phyloP scores from a whole-genome alignment of 2,329 filamentous ascomycete species.

The Fusarium longipes region DNA sequence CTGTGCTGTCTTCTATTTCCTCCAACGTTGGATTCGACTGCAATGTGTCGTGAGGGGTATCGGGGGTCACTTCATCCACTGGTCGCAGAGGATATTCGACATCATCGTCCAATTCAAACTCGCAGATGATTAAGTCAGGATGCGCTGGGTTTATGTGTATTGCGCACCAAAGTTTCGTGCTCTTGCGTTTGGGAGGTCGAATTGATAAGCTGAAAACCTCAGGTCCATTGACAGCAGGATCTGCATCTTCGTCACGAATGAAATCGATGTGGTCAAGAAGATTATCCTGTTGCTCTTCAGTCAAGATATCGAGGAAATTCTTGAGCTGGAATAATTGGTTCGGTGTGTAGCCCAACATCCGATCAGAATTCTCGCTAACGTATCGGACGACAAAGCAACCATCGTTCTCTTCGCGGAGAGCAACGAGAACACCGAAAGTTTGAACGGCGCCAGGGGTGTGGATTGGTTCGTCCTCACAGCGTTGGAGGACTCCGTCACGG shows the following conservation, averaged over 20 bases:
- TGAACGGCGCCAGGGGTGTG: constrained; percentile 87
- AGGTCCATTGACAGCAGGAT: constrained; percentile 79
- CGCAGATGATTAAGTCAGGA: constrained; percentile 81
- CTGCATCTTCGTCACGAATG: constrained; percentile 82
- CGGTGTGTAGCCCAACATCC: constrained; percentile 81
- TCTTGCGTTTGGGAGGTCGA: constrained; percentile 65
- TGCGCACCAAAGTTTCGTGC: constrained; percentile 85
- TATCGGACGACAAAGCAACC: constrained; percentile 77
- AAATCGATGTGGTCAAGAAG: constrained; percentile 89
- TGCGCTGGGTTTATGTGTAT: constrained; percentile 79
- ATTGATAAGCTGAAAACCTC: constrained; percentile 87
- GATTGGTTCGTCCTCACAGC: constrained; percentile 92
- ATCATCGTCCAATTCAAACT: constrained; percentile 89
- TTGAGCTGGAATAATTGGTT: constrained; percentile 77
- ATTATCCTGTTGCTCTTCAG: constrained; percentile 85
- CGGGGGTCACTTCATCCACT: constrained; percentile 67
- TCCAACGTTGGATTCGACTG: constrained; percentile 77
- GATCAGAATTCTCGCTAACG: constrained; percentile 83
- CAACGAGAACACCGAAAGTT: constrained; percentile 81
- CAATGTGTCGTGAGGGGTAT: constrained; percentile 78
- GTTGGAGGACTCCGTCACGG: constrained; percentile 76
- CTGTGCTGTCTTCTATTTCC: constrained; percentile 80
- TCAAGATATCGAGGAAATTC: constrained; percentile 85
- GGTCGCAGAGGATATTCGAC: constrained; percentile 74
- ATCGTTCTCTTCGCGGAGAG: constrained; percentile 75